Evolutionary conservation across 1,284 basidiomycete genomes (phyloP), one percentile per base, ranked within the genome.

Genomic region (Malassezia dermatis): DNA sequence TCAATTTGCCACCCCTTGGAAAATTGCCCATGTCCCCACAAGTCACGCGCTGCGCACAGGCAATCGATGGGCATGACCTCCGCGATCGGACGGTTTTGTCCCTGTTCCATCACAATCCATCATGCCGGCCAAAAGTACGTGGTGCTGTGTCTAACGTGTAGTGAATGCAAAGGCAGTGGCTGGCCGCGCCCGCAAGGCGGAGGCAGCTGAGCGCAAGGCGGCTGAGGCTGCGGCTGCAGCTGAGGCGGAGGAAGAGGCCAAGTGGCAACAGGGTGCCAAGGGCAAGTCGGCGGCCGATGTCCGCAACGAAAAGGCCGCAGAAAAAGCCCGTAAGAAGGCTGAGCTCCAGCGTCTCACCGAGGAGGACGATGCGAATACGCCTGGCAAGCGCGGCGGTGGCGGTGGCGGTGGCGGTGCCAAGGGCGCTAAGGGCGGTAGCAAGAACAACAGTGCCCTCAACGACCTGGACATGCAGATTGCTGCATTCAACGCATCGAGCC

Each of bases 191-290:
- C 89, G 88, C 76, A 95, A 95, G 77, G 88, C 88, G 6, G 90
- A 93, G 73, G 91, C 89, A 75, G 88, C 89, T 75, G 80, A 83
- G 80, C 86, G 86, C 75, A 79, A 82, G 62, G 81, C 80, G 10
- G 78, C 78, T 3, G 82, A 79, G 0, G 79, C 79, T 6, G 78
- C 78, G 8, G 84, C 82, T 5, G 82, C 80, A 76, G 86, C 84
- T 43, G 79, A 78, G 55, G 75, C 74, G 8, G 76, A 84, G 66
- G 90, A 91, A 67, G 84, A 84, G 1, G 82, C 81, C 0, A 80
- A 82, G 61, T 96, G 91, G 91, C 73, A 79, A 13, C 80, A 86
- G 46, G 85, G 84, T 2, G 73, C 80, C 13, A 69, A 65, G 1
- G 79, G 78, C 40, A 88, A 85, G 67, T 78, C 80, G 6, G 84